A percentile compares a stretch with the other conserved stretches of the same genome.
phyloP scores from a whole-genome alignment of 2,329 filamentous ascomycete genomes.

The Fusarium lateritium region DNA sequence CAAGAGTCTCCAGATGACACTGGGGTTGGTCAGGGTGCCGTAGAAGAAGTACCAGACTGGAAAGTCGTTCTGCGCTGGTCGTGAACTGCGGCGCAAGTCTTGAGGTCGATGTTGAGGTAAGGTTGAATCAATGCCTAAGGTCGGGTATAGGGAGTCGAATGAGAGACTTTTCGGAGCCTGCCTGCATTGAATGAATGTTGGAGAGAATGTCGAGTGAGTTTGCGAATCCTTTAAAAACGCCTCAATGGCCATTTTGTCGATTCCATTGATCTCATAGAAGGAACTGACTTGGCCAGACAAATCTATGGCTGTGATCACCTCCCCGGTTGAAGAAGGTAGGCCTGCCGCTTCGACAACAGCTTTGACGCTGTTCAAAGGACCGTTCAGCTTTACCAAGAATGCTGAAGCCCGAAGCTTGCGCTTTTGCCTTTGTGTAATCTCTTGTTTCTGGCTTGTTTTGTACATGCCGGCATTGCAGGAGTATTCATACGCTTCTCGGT shows the following conservation, averaged over 20 bases:
- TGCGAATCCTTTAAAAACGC: neutral
- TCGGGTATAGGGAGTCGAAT: neutral
- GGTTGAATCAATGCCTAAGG: slow-evolving; percentile 10
- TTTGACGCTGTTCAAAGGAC: neutral
- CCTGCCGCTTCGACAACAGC: neutral
- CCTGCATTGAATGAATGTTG: slow-evolving; percentile 17
- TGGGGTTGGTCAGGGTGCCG: neutral
- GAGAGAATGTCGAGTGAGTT: neutral
- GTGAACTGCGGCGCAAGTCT: neutral
- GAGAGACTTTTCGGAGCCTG: slow-evolving; percentile 7
- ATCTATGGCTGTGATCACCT: neutral
- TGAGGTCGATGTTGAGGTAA: slow-evolving; percentile 4
- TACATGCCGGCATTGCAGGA: neutral
- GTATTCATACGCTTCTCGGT: slow-evolving; percentile 18
- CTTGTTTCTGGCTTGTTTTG: neutral
- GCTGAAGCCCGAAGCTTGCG: neutral
- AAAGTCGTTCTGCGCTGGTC: slow-evolving; percentile 5
- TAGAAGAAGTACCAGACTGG: slow-evolving; percentile 27
- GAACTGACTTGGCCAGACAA: neutral
- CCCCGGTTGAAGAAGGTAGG: neutral
- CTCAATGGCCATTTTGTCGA: neutral
- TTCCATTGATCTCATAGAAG: slow-evolving; percentile 11
- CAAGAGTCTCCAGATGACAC: neutral
- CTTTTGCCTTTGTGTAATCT: neutral
- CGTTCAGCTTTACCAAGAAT: slow-evolving; percentile 18